phyloP scores from a whole-genome alignment of 2,329 filamentous ascomycete genomes.

The Didymosphaeria variabile region DNA sequence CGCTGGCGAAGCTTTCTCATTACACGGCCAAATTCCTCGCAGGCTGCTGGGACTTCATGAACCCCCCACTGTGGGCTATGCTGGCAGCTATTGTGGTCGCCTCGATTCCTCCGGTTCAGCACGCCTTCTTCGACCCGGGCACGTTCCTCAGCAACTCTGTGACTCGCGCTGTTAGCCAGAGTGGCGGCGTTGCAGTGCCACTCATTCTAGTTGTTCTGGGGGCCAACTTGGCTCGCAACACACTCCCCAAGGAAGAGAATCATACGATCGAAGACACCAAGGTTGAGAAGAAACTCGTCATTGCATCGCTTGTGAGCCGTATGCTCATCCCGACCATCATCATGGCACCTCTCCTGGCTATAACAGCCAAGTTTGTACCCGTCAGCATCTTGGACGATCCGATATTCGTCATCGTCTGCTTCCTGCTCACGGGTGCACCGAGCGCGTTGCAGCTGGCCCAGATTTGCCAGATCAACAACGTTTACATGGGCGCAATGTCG shows the following conservation, averaged over 20 bases:
- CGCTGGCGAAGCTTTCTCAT: slow-evolving; percentile 54
- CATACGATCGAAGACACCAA: slow-evolving; percentile 74
- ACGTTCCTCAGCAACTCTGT: slow-evolving; percentile 94
- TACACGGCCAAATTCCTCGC: slow-evolving; percentile 62
- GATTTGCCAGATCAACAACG: slow-evolving; percentile 97
- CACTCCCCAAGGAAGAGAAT: slow-evolving; percentile 72
- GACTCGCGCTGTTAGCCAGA: slow-evolving; percentile 84
- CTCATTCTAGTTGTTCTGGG: slow-evolving; percentile 95
- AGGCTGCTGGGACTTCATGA: slow-evolving; percentile 94
- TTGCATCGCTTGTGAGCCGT: slow-evolving; percentile 84
- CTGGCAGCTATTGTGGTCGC: slow-evolving; percentile 88
- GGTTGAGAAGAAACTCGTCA: slow-evolving; percentile 77
- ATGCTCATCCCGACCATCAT: slow-evolving; percentile 92
- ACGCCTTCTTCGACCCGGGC: slow-evolving; percentile 85
- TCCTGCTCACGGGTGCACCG: slow-evolving; percentile 92
- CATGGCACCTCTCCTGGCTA: slow-evolving; percentile 88
- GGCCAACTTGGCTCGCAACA: slow-evolving; percentile 93
- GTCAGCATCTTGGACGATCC: slow-evolving; percentile 96
- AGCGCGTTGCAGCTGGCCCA: slow-evolving; percentile 94
- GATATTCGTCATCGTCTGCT: slow-evolving; percentile 98
- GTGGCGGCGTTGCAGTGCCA: slow-evolving; percentile 89
- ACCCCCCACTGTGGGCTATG: slow-evolving; percentile 98
- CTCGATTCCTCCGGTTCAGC: slow-evolving; percentile 82
- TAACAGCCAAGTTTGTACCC: slow-evolving; percentile 88
- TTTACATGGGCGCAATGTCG: slow-evolving; percentile 95